Evolutionary conservation across 495 filamentous ascomycete species (phyloP).

Genomic region (Penicillium paxilli): DNA sequence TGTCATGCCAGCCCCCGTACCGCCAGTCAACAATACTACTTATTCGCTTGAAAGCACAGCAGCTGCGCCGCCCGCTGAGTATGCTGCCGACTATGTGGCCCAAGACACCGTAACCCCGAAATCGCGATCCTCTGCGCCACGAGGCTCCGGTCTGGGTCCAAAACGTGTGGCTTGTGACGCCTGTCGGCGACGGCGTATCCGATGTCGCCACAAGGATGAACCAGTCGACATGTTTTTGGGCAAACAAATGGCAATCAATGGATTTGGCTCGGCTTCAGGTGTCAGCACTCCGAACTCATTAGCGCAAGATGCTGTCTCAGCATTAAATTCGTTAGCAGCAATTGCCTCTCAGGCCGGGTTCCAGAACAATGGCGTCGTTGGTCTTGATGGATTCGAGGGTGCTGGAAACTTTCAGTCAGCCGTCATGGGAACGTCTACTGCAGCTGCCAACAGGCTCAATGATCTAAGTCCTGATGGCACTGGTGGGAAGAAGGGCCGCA

Average conservation of each 20-base stretch:
- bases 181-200: slow-evolving; percentile 53
- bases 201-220: slow-evolving; percentile 56
- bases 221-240: slow-evolving; percentile 30
- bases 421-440: slow-evolving; percentile 31
- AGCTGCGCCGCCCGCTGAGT: slow-evolving; percentile 17
- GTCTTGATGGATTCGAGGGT: slow-evolving; percentile 31
- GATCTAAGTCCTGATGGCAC: slow-evolving; percentile 39
- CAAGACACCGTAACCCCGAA: slow-evolving; percentile 35
- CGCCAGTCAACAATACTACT: slow-evolving; percentile 9
- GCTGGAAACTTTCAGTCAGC: slow-evolving; percentile 27
- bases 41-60: slow-evolving; percentile 22
- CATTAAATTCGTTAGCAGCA: slow-evolving; percentile 44
- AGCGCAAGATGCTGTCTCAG: slow-evolving; percentile 47
- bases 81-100: slow-evolving; percentile 11
- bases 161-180: slow-evolving; percentile 56
- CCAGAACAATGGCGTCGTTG: slow-evolving; percentile 25
- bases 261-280: slow-evolving; percentile 31
- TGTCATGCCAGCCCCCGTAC: slow-evolving; percentile 12
- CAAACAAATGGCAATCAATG: slow-evolving; percentile 28
- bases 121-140: slow-evolving; percentile 29
- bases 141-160: slow-evolving; percentile 47
- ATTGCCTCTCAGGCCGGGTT: slow-evolving; percentile 43
- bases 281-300: slow-evolving; percentile 35
- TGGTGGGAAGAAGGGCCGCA: slow-evolving; percentile 54
- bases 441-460: slow-evolving; percentile 25